Evolutionary conservation across 129 eudicot genomes (phyloP).

Genomic region (Flaveria sonorensis): DNA sequence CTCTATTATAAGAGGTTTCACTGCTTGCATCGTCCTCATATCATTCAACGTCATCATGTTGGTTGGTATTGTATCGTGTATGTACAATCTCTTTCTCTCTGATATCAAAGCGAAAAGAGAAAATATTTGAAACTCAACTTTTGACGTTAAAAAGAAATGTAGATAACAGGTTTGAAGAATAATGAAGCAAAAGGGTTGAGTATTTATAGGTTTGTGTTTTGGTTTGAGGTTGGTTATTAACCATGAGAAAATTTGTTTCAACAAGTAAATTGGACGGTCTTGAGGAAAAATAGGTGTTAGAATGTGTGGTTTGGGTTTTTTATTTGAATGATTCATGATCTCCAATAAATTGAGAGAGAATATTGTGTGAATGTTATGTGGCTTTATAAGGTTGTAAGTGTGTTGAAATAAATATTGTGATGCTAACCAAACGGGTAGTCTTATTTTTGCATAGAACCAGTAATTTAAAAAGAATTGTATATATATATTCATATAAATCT

Average conservation of each 20-base stretch:
- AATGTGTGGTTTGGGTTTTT: slow-evolving; percentile 21
- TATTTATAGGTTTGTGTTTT: slow-evolving; percentile 27
- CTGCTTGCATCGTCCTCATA: slow-evolving; percentile 34
- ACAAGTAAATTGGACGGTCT: slow-evolving; percentile 1
- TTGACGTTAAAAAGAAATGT: slow-evolving; percentile 22
- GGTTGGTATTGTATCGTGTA: slow-evolving; percentile 19
- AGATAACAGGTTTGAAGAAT: slow-evolving; percentile 31
- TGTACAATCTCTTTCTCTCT: slow-evolving; percentile 31
- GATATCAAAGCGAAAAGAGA: slow-evolving; percentile 31
- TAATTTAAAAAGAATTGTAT: no score
- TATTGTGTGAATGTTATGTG: no score
- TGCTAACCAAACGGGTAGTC: no score
- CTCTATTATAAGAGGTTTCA: slow-evolving; percentile 36
- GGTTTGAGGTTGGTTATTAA: not conserved
- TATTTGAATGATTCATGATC: not conserved
- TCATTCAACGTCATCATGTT: slow-evolving; percentile 45
- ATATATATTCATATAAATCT: no score
- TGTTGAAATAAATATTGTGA: no score
- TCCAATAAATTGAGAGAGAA: no score
- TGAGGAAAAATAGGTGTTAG: slow-evolving; percentile 31
- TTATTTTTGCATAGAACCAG: no score
- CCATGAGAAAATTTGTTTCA: slow-evolving; percentile 24
- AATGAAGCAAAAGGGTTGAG: not conserved
- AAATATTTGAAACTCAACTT: slow-evolving; percentile 23
- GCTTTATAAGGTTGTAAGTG: no score